Percentiles rank a stretch among this genome's conserved stretches.
Evolutionary conservation across 345 rosid species (phyloP).

Genomic region (Isatis tinctoria): DNA sequence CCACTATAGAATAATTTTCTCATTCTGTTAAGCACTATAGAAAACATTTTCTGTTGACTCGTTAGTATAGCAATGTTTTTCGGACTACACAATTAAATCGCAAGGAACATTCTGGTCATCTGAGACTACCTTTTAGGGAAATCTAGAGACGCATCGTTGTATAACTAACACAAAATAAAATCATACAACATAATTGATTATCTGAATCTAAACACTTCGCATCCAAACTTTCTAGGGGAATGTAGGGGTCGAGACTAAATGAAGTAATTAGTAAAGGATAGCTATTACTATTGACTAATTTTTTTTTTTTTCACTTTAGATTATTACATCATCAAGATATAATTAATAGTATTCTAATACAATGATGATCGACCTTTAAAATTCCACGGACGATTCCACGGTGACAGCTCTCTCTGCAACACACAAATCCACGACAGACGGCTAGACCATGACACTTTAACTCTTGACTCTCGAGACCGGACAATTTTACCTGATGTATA

Average conservation of each 20-base stretch:
- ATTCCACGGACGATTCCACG: too few species aligned
- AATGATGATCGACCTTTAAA: too few species aligned
- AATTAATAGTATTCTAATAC: too few species aligned
- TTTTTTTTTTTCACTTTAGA: too few species aligned
- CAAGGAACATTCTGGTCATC: background rate
- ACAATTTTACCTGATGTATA: too few species aligned
- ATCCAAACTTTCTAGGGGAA: constrained; percentile 14
- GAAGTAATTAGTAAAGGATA: constrained; percentile 18
- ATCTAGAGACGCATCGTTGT: background rate
- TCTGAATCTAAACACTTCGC: background rate
- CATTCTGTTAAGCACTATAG: background rate
- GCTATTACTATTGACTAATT: too few species aligned
- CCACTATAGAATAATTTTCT: background rate
- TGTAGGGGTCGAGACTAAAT: constrained; percentile 22
- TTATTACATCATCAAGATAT: too few species aligned
- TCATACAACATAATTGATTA: background rate
- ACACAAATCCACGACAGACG: too few species aligned
- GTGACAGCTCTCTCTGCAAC: too few species aligned
- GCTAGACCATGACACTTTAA: too few species aligned
- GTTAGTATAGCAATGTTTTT: background rate
- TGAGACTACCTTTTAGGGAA: too few species aligned
- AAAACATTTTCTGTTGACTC: background rate
- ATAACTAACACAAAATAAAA: background rate
- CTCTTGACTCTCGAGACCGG: too few species aligned
- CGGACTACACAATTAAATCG: background rate